These are phyloP conservation scores for Alternaria sp. DNA, from an alignment of 2,329 filamentous ascomycete genomes.

Conservation along the genomic window DNA sequence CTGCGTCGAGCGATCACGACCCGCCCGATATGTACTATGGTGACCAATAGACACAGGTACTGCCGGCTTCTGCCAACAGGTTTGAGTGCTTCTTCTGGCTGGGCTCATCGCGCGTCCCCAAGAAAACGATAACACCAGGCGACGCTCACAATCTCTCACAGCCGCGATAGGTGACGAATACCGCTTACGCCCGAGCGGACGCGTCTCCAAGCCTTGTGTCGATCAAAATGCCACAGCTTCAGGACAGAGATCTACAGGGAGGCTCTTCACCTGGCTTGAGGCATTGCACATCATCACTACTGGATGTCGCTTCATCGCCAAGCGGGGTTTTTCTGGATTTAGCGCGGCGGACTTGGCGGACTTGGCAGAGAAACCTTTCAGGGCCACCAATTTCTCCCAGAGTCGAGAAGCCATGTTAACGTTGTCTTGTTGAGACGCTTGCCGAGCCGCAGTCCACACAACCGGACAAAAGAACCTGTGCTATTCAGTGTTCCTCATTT, in stretches of 20 bases:
- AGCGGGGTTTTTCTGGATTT: neutral
- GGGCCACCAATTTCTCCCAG: neutral
- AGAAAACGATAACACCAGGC: neutral
- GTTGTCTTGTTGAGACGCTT: conserved; percentile 1
- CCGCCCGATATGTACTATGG: neutral
- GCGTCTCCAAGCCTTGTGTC: conserved; percentile 6
- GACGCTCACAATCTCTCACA: neutral
- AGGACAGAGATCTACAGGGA: conserved; percentile 2
- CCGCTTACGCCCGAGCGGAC: conserved; percentile 4
- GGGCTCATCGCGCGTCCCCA: neutral
- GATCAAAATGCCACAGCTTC: neutral
- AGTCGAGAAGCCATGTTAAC: neutral
- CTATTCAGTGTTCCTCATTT: neutral
- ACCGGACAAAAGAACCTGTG: neutral
- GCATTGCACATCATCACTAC: conserved; percentile 7
- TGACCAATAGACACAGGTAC: no score
- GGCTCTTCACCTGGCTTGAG: conserved; percentile 1
- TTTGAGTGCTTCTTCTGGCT: neutral
- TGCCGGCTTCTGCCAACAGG: neutral
- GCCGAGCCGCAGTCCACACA: neutral
- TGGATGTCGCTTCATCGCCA: conserved; percentile 7
- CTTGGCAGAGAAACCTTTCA: conserved; percentile 3
- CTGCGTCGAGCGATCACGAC: neutral
- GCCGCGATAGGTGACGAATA: neutral
- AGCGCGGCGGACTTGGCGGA: conserved; percentile 8